A percentile compares a stretch with the other conserved stretches of the same genome.
Conservation (phyloP, 2,329 filamentous ascomycete species). For the Fonsecaea pedrosoi region DNA sequence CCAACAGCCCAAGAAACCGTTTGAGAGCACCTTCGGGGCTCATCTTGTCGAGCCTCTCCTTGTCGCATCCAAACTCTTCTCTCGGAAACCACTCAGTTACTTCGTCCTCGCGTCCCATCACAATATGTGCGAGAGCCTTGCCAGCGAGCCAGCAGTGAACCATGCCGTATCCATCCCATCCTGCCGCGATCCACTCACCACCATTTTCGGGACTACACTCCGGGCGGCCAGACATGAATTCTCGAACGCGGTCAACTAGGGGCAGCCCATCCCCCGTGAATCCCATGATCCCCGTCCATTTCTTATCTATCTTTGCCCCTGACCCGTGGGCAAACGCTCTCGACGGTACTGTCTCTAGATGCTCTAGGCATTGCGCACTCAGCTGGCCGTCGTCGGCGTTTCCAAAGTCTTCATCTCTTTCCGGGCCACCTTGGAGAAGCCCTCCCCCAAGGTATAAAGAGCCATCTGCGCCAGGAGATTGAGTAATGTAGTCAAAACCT, state of each 20-base stretch:
- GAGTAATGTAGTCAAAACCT: conserved; percentile 38
- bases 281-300: conserved; percentile 46
- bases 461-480: conserved; percentile 36
- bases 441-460: conserved; percentile 33
- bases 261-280: conserved; percentile 44
- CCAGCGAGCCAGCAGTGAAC: conserved; percentile 42
- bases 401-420: conserved; percentile 45
- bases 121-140: conserved; percentile 41
- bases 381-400: conserved; percentile 45
- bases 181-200: conserved; percentile 44
- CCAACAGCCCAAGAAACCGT: conserved; percentile 27
- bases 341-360: conserved; percentile 22
- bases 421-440: conserved; percentile 43
- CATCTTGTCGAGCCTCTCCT: conserved; percentile 30
- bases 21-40: conserved; percentile 25
- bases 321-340: conserved; percentile 22
- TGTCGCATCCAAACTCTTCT: conserved; percentile 31
- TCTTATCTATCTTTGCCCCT: conserved; percentile 34
- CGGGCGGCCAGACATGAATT: conserved; percentile 27
- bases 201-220: conserved; percentile 21
- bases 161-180: conserved; percentile 45
- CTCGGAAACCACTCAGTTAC: conserved; percentile 31
- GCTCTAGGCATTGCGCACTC: conserved; percentile 32
- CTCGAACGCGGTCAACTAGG: conserved; percentile 40
- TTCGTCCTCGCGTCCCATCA: conserved; percentile 30